Evolutionary conservation across 495 filamentous ascomycete species (phyloP).

Genomic region (Penicillium paradoxum): DNA sequence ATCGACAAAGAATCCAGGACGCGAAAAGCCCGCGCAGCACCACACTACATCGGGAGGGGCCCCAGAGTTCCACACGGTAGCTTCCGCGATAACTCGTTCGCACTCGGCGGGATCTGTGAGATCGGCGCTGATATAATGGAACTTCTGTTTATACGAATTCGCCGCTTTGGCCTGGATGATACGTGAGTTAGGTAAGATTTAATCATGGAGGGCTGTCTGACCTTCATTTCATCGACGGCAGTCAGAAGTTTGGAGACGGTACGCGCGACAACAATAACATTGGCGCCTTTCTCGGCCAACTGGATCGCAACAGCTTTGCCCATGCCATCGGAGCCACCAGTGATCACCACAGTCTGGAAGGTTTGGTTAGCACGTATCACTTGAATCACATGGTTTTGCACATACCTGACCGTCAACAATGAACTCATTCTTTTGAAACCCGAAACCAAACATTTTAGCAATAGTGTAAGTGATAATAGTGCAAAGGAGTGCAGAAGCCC

Average conservation of each 20-base stretch:
- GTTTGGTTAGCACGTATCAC: conserved; percentile 9
- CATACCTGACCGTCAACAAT: conserved; percentile 74
- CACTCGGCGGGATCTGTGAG: conserved; percentile 65
- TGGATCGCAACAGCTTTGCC: conserved; percentile 67
- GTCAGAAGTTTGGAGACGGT: conserved; percentile 68
- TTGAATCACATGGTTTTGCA: conserved; percentile 3
- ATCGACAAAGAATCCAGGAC: conserved; percentile 76
- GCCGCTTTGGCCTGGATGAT: conserved; percentile 50
- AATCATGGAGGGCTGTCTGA: conserved; percentile 24
- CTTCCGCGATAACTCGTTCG: conserved; percentile 61
- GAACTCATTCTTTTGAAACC: conserved; percentile 64
- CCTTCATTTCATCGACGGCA: conserved; percentile 62
- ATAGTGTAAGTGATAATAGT: conserved; percentile 40
- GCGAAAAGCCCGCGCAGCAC: conserved; percentile 78
- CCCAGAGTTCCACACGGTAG: conserved; percentile 77
- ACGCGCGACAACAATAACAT: conserved; percentile 79
- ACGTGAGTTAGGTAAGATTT: conserved; percentile 8
- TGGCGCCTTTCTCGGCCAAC: conserved; percentile 78
- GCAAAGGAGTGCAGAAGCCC: conserved; percentile 42
- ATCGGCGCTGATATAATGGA: conserved; percentile 82
- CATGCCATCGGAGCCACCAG: conserved; percentile 91
- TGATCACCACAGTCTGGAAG: conserved; percentile 73
- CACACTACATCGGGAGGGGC: conserved; percentile 78
- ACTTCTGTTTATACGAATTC: conserved; percentile 61
- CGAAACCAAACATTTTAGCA: conserved; percentile 62